Evolutionary conservation across 371 early-diverging fungal genomes (phyloP).

Genomic region (Zychaea mexicana): DNA sequence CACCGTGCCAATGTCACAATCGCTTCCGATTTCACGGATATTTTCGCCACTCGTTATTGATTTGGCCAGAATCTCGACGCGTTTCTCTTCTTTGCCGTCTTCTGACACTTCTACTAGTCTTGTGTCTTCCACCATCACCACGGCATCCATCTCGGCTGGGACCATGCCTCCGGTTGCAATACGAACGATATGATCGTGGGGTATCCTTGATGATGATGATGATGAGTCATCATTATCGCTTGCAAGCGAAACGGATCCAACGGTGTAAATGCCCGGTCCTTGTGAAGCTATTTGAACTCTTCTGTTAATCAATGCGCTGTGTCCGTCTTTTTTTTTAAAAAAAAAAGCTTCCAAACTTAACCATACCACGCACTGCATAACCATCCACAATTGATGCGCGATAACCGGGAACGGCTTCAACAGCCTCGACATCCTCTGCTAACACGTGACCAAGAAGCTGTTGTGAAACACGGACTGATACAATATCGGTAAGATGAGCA

Average conservation of each 20-base stretch:
- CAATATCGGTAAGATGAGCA: constrained; percentile 32
- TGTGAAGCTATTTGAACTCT: constrained; percentile 57
- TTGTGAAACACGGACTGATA: constrained; percentile 46
- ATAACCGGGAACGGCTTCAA: constrained; percentile 83
- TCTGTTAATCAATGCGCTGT: too few species aligned
- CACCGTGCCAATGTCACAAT: constrained; percentile 62
- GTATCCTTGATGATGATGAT: background rate
- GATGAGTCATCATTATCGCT: constrained; percentile 25
- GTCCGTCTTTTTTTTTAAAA: background rate
- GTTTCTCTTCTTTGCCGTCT: constrained; percentile 63
- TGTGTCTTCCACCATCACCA: constrained; percentile 95
- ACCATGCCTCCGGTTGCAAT: constrained; percentile 90
- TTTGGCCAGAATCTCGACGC: constrained; percentile 54
- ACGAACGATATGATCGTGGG: constrained; percentile 66
- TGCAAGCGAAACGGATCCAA: constrained; percentile 65
- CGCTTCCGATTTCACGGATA: constrained; percentile 83
- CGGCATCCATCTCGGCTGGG: constrained; percentile 81
- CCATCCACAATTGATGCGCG: constrained; percentile 92
- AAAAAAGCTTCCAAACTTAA: background rate
- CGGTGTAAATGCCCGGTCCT: constrained; percentile 78
- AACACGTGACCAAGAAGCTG: constrained; percentile 66
- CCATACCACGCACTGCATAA: constrained; percentile 84
- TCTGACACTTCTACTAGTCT: constrained; percentile 55
- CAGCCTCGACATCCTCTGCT: constrained; percentile 74
- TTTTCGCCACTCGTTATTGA: constrained; percentile 57